These are phyloP conservation scores for Gentiana dahurica DNA, from an alignment of 257 asterid genomes.

Conservation along the genomic window DNA sequence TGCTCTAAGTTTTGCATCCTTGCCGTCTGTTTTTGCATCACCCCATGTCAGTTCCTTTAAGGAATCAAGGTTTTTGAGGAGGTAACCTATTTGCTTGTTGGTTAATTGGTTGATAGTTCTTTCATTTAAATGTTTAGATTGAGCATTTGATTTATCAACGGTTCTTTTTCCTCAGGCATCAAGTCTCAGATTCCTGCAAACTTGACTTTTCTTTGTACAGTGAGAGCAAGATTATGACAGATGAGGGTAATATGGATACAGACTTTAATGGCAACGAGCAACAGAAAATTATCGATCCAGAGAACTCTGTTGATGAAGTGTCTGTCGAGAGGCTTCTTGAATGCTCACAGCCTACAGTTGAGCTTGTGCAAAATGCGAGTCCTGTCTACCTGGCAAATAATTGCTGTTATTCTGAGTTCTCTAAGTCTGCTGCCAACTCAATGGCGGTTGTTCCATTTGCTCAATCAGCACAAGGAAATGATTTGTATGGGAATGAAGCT, in stretches of 20 bases:
- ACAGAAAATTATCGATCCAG: constrained; percentile 27
- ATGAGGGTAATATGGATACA: constrained; percentile 17
- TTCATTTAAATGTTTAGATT: constrained; percentile 15
- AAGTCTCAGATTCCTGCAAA: constrained; percentile 70
- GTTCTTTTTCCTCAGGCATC: constrained; percentile 46
- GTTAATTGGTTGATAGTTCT: constrained; percentile 12
- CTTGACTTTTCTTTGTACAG: constrained; percentile 73
- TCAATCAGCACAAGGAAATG: constrained; percentile 24
- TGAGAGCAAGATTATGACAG: constrained; percentile 16
- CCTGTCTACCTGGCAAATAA: constrained; percentile 24
- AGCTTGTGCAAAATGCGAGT: constrained; percentile 24
- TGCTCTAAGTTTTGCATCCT: constrained; percentile 57
- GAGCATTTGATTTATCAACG: constrained; percentile 7
- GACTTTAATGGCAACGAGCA: constrained; percentile 24
- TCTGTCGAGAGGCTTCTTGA: constrained; percentile 34
- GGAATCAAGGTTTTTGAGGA: constrained; percentile 67
- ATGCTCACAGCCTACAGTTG: constrained; percentile 44
- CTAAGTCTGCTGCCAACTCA: constrained; percentile 31
- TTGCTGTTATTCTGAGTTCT: constrained; percentile 16
- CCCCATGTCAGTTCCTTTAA: constrained; percentile 57
- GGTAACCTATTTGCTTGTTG: constrained; percentile 54
- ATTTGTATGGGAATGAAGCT: constrained; percentile 18
- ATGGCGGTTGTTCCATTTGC: constrained; percentile 22
- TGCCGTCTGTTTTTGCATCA: constrained; percentile 82
- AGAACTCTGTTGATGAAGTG: constrained; percentile 19